phyloP scores from a whole-genome alignment of 805 yeast species.

The Komagataella ulmi region DNA sequence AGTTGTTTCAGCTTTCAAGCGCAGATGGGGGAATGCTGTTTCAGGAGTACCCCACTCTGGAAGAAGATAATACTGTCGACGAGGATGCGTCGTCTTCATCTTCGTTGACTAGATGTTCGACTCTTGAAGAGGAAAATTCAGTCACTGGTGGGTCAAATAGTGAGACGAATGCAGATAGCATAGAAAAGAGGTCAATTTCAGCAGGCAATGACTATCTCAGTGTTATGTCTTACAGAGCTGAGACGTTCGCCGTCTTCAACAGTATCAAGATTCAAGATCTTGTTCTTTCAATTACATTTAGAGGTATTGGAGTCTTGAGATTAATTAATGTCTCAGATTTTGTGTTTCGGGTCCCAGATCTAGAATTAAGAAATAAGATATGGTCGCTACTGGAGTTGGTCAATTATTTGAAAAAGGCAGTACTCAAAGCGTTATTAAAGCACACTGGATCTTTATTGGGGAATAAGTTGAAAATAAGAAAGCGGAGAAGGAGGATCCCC shows the following conservation, averaged over 20 bases:
- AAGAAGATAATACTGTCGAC: neutral
- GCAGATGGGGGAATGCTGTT: neutral
- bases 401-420: conserved; percentile 43
- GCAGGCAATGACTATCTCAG: conserved; percentile 14
- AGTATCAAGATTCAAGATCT: conserved; percentile 37
- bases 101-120: neutral
- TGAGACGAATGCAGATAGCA: conserved; percentile 3
- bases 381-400: conserved; percentile 67
- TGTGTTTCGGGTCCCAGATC: conserved; percentile 47
- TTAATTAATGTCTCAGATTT: conserved; percentile 71
- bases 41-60: neutral
- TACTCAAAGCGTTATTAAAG: conserved; percentile 41
- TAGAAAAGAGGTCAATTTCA: neutral
- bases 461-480: conserved; percentile 39
- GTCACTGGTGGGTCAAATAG: neutral
- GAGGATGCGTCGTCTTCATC: neutral
- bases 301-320: conserved; percentile 57
- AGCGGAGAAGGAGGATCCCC: conserved; percentile 5
- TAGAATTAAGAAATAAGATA: conserved; percentile 44
- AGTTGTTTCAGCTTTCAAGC: neutral
- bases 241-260: conserved; percentile 56
- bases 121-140: neutral
- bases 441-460: conserved; percentile 70
- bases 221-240: conserved; percentile 66
- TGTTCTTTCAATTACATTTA: conserved; percentile 56